A percentile compares a stretch with the other conserved stretches of the same genome.
Conservation (phyloP, 2,329 filamentous ascomycete genomes). For the Nectriaceae sp. region DNA sequence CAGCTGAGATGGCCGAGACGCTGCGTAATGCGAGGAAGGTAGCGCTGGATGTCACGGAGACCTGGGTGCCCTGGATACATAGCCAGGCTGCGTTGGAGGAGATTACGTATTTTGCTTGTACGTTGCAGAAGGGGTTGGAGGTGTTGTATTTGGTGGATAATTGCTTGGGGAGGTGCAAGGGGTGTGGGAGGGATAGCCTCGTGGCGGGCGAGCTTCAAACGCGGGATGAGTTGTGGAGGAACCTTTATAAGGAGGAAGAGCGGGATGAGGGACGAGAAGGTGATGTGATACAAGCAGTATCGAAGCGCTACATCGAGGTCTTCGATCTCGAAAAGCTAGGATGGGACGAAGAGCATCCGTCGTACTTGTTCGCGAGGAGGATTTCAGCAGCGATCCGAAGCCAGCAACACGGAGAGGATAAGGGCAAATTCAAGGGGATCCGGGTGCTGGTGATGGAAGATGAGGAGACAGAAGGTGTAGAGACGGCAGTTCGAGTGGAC, state of each 20-base stretch:
- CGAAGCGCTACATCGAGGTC: constrained; percentile 34
- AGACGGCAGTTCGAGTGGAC: neutral
- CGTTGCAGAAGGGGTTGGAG: constrained; percentile 29
- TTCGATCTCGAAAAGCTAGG: constrained; percentile 33
- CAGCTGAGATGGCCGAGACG: constrained; percentile 26
- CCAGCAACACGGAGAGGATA: constrained; percentile 21
- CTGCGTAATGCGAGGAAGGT: constrained; percentile 25
- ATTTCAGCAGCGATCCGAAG: constrained; percentile 30
- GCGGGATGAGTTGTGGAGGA: constrained; percentile 22
- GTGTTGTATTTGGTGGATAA: constrained; percentile 35
- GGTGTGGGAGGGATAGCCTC: constrained; percentile 16
- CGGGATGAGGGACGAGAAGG: constrained; percentile 17
- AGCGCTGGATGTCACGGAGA: constrained; percentile 32
- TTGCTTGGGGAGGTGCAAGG: constrained; percentile 25
- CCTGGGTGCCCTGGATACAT: constrained; percentile 15
- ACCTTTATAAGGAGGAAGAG: constrained; percentile 19
- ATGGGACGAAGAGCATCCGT: constrained; percentile 32
- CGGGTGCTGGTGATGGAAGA: constrained; percentile 30
- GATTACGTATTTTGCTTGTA: constrained; percentile 30
- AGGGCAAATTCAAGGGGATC: constrained; percentile 24
- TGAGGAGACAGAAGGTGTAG: constrained; percentile 10
- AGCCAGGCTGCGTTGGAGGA: constrained; percentile 26
- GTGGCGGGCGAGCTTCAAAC: constrained; percentile 16
- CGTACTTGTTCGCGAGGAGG: constrained; percentile 32
- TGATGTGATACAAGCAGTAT: constrained; percentile 33